These are phyloP conservation scores for Monilinia fructigena DNA, from an alignment of 2,329 filamentous ascomycete genomes.

Conservation along the genomic window DNA sequence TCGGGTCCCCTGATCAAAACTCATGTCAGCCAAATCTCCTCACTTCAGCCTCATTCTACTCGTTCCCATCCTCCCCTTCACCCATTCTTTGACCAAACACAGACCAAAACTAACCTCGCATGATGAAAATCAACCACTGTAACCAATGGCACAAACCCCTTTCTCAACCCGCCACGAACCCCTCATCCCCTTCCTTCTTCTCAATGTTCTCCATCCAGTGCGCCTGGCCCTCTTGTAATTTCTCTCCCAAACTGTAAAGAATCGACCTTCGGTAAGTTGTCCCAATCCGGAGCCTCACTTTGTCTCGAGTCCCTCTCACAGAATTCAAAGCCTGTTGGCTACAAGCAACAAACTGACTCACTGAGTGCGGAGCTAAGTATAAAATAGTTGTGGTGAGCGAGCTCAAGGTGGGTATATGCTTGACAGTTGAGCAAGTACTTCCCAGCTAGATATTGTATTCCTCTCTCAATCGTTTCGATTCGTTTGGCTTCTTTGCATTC, in stretches of 20 bases:
- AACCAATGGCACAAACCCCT: conserved; percentile 64
- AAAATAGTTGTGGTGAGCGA: neutral
- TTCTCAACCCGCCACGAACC: conserved; percentile 30
- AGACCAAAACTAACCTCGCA: conserved; percentile 50
- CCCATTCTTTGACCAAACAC: neutral
- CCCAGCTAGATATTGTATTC: neutral
- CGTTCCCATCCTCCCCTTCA: neutral
- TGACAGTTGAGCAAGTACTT: neutral
- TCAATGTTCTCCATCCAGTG: conserved; percentile 21
- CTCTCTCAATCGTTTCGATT: neutral
- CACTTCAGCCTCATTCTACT: conserved; percentile 24
- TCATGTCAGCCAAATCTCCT: conserved; percentile 5
- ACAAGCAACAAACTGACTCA: neutral
- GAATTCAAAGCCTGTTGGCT: conserved; percentile 7
- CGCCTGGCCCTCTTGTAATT: neutral
- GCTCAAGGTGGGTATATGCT: neutral
- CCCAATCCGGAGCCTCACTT: conserved; percentile 15
- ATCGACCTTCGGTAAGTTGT: conserved; percentile 11
- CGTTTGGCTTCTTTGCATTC: neutral
- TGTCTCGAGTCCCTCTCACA: conserved; percentile 19
- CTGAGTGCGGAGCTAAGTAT: neutral
- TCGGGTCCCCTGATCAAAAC: conserved; percentile 66
- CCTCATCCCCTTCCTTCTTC: conserved; percentile 29
- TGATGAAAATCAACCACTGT: conserved; percentile 83
- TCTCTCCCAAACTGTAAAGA: conserved; percentile 2